These are phyloP conservation scores for Fusarium sublunatum DNA, from an alignment of 2,329 filamentous ascomycete species.

Conservation along the genomic window DNA sequence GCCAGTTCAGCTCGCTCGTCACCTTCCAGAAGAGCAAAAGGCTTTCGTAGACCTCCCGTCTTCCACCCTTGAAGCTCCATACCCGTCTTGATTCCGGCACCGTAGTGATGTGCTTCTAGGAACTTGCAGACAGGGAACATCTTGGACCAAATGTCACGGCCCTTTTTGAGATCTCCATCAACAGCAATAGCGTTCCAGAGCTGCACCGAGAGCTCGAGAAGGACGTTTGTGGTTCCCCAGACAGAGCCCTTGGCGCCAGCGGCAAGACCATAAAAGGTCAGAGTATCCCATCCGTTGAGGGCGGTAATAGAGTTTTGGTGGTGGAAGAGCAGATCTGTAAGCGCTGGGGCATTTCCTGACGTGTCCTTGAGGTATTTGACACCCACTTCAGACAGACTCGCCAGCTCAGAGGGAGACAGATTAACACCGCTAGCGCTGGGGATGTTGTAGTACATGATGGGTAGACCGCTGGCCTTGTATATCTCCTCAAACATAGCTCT, in stretches of 20 bases:
- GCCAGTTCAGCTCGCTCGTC: conserved; percentile 52
- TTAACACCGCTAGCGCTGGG: conserved; percentile 58
- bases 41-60: conserved; percentile 62
- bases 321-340: conserved; percentile 62
- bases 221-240: conserved; percentile 63
- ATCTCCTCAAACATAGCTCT: conserved; percentile 56
- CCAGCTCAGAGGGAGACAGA: conserved; percentile 56
- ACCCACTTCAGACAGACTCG: conserved; percentile 57
- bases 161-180: conserved; percentile 55
- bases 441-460: conserved; percentile 64
- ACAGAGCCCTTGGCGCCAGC: conserved; percentile 62
- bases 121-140: conserved; percentile 63
- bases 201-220: conserved; percentile 60
- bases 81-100: conserved; percentile 60
- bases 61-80: conserved; percentile 59
- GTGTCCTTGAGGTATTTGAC: conserved; percentile 65
- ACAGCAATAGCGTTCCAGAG: conserved; percentile 58
- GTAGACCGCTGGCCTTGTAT: conserved; percentile 53
- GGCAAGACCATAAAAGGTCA: conserved; percentile 64
- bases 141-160: conserved; percentile 60
- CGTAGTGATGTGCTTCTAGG: conserved; percentile 61
- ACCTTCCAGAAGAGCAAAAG: conserved; percentile 54
- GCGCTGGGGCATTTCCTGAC: conserved; percentile 61
- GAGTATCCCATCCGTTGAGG: conserved; percentile 65
- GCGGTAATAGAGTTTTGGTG: conserved; percentile 54